Conservation (phyloP, 148 eudicot genomes). For the Arctostaphylos glauca region DNA sequence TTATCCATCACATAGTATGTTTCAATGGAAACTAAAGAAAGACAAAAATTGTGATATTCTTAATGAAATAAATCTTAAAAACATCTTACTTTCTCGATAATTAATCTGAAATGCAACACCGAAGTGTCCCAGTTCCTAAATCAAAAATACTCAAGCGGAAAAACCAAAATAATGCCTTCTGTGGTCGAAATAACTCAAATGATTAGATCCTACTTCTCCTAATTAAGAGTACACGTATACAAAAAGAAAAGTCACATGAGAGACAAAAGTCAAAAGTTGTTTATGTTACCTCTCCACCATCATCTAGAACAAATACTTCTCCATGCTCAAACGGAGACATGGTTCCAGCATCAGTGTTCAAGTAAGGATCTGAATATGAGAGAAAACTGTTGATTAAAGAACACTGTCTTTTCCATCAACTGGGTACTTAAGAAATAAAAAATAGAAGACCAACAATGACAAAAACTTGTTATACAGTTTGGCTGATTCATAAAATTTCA, state of each 20-base stretch:
- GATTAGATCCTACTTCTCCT: neutral
- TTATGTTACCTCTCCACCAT: conserved; percentile 82
- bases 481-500: neutral
- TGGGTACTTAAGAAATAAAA: neutral
- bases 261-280: neutral
- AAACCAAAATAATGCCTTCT: neutral
- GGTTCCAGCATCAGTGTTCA: conserved; percentile 97
- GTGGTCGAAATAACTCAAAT: neutral
- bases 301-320: conserved; percentile 92
- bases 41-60: neutral
- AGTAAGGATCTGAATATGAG: conserved; percentile 72
- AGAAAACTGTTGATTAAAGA: neutral
- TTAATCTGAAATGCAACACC: neutral
- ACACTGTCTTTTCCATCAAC: neutral
- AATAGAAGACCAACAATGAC: neutral
- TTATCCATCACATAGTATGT: neutral
- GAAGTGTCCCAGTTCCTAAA: neutral
- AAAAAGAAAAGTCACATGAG: neutral
- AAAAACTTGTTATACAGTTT: neutral
- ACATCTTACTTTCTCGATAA: neutral
- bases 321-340: conserved; percentile 99
- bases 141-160: neutral
- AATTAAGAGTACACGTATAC: neutral
- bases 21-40: neutral
- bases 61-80: neutral